Percentiles rank a stretch among this genome's conserved stretches.
Evolutionary conservation across 1,284 basidiomycete genomes (phyloP).

Genomic region (Pyrrhoderma noxium): DNA sequence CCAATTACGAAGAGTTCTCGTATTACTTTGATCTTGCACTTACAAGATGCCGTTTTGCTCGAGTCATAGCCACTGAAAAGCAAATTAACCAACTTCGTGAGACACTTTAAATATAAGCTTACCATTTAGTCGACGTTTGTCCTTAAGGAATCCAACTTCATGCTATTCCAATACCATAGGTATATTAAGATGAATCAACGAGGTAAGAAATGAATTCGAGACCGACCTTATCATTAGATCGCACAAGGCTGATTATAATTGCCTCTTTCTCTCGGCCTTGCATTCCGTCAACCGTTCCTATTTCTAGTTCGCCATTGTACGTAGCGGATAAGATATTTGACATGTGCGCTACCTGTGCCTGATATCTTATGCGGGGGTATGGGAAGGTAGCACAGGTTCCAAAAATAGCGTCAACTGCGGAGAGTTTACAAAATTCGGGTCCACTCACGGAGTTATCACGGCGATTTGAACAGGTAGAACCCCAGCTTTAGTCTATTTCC

Average conservation of each 20-base stretch:
- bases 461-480: slow-evolving; percentile 74
- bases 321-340: slow-evolving; percentile 62
- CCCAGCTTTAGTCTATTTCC: slow-evolving; percentile 56
- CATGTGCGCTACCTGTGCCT: slow-evolving; percentile 83
- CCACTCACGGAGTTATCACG: slow-evolving; percentile 77
- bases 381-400: background rate
- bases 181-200: background rate
- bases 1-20: background rate
- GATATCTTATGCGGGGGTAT: slow-evolving; percentile 47
- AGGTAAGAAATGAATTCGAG: background rate
- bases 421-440: background rate
- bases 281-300: slow-evolving; percentile 90
- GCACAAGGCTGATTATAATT: slow-evolving; percentile 80
- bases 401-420: too few species aligned
- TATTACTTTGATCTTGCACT: too few species aligned
- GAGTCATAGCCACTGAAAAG: slow-evolving; percentile 81
- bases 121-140: slow-evolving; percentile 86
- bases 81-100: background rate
- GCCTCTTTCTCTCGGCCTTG: slow-evolving; percentile 91
- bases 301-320: slow-evolving; percentile 70
- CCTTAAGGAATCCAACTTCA: slow-evolving; percentile 88
- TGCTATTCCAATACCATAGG: slow-evolving; percentile 36
- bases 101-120: slow-evolving; percentile 18
- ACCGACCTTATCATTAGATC: slow-evolving; percentile 74
- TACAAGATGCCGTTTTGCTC: slow-evolving; percentile 85